Conservation (phyloP, 1,284 basidiomycete species). For the Spongispora temasekensis region DNA sequence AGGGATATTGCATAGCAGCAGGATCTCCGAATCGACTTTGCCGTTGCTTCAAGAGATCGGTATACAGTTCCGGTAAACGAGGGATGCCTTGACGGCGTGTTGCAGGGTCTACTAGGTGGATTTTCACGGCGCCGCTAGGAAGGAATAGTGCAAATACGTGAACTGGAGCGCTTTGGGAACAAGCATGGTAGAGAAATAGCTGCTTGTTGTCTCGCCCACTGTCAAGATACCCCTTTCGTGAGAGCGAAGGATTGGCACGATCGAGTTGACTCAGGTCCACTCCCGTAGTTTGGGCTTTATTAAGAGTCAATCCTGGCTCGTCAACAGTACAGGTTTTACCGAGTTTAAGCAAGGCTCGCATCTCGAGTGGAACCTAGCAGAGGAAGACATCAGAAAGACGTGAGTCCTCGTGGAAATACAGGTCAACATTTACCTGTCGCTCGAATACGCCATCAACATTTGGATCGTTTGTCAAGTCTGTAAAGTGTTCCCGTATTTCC, state of each 20-base stretch:
- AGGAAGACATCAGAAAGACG: constrained; percentile 7
- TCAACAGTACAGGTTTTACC: constrained; percentile 83
- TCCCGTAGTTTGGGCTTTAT: constrained; percentile 81
- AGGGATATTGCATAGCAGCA: constrained; percentile 67
- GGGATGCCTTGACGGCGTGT: constrained; percentile 81
- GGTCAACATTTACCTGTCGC: constrained; percentile 62
- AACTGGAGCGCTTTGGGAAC: constrained; percentile 68
- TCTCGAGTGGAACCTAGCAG: constrained; percentile 78
- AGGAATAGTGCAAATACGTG: constrained; percentile 93
- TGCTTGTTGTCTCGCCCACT: constrained; percentile 76
- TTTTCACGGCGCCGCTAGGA: constrained; percentile 68
- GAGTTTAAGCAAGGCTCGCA: constrained; percentile 82
- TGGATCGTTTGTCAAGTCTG: constrained; percentile 90
- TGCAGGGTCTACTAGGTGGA: constrained; percentile 92
- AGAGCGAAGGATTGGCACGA: constrained; percentile 56
- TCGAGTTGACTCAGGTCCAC: constrained; percentile 88
- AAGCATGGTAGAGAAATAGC: constrained; percentile 92
- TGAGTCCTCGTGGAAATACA: neutral
- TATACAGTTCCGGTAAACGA: constrained; percentile 77
- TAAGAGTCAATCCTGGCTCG: constrained; percentile 73
- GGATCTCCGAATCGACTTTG: constrained; percentile 42
- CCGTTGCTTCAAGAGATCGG: constrained; percentile 52
- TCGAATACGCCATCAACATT: constrained; percentile 97
- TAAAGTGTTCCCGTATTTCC: constrained; percentile 88
- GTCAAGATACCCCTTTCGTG: constrained; percentile 76